These are phyloP conservation scores for Crithidia brevicula DNA, from an alignment of 208 protist species.

Conservation along the genomic window DNA sequence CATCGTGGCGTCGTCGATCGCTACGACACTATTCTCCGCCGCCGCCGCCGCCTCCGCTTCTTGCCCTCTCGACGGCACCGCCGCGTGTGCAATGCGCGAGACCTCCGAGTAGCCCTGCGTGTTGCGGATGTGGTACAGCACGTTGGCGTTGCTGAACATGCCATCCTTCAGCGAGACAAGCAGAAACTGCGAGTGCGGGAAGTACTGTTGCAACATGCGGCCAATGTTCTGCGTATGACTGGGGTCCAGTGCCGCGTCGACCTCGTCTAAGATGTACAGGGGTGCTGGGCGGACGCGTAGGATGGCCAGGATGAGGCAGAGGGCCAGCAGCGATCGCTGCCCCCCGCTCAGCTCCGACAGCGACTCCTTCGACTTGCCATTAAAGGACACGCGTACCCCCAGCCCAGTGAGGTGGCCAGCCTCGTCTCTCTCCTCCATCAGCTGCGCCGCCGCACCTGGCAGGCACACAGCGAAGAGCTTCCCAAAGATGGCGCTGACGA, in stretches of 20 bases:
- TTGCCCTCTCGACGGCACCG: background rate
- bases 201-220: constrained; percentile 97
- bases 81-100: constrained; percentile 55
- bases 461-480: constrained; percentile 98
- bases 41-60: background rate
- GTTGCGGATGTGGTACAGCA: constrained; percentile 98
- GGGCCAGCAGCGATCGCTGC: constrained; percentile 99
- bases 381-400: constrained; percentile 97
- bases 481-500: constrained; percentile 97
- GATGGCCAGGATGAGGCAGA: constrained; percentile 99
- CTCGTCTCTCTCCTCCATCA: constrained; percentile 88
- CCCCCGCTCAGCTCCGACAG: constrained; percentile 99
- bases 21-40: background rate
- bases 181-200: constrained; percentile 99
- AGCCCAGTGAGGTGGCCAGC: constrained; percentile 90
- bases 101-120: constrained; percentile 92
- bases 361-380: constrained; percentile 97
- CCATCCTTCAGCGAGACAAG: constrained; percentile 99
- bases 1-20: background rate
- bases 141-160: constrained; percentile 99
- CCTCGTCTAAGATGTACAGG: constrained; percentile 99
- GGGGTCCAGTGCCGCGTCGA: constrained; percentile 99
- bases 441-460: constrained; percentile 93
- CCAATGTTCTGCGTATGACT: constrained; percentile 99
- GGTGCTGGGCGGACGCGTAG: constrained; percentile 99